These are phyloP conservation scores for Fagus crenata DNA, from an alignment of 306 rosid genomes.

Conservation along the genomic window DNA sequence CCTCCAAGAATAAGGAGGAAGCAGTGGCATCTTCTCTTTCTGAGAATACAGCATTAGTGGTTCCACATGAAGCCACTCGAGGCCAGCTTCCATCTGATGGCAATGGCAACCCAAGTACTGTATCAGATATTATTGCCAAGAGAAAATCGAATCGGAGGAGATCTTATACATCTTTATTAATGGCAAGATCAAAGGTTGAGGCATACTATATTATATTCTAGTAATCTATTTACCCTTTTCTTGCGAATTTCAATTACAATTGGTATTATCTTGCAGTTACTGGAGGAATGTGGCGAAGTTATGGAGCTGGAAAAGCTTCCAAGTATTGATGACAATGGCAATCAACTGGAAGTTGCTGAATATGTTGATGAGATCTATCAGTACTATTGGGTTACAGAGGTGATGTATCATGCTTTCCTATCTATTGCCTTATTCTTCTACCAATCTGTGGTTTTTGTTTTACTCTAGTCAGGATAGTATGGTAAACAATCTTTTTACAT, in stretches of 20 bases:
- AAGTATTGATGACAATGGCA: conserved; percentile 62
- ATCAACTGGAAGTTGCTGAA: conserved; percentile 90
- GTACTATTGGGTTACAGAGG: conserved; percentile 88
- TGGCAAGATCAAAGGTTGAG: conserved; percentile 73
- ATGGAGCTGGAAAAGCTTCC: conserved; percentile 54
- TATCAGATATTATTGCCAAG: conserved; percentile 35
- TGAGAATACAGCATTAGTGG: conserved; percentile 21
- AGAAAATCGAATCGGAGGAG: conserved; percentile 58
- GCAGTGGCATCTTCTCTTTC: conserved; percentile 36
- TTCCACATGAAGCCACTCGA: conserved; percentile 40
- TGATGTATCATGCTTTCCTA: conserved; percentile 31
- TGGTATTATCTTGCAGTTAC: conserved; percentile 50
- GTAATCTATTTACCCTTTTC: conserved; percentile 12
- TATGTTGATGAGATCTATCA: conserved; percentile 77
- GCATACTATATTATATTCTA: conserved; percentile 16
- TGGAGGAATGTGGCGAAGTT: conserved; percentile 51
- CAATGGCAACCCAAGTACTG: conserved; percentile 35
- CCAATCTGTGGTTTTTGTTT: background rate
- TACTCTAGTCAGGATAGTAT: background rate
- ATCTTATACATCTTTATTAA: conserved; percentile 69
- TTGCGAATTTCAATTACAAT: conserved; percentile 23
- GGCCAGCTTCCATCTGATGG: conserved; percentile 42
- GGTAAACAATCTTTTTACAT: background rate
- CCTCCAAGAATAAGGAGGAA: conserved; percentile 45
- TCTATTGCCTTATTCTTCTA: background rate